Percentiles rank a stretch among this genome's conserved stretches.
phyloP scores from a whole-genome alignment of 2,329 filamentous ascomycete genomes.

The Remersonia thermophila region DNA sequence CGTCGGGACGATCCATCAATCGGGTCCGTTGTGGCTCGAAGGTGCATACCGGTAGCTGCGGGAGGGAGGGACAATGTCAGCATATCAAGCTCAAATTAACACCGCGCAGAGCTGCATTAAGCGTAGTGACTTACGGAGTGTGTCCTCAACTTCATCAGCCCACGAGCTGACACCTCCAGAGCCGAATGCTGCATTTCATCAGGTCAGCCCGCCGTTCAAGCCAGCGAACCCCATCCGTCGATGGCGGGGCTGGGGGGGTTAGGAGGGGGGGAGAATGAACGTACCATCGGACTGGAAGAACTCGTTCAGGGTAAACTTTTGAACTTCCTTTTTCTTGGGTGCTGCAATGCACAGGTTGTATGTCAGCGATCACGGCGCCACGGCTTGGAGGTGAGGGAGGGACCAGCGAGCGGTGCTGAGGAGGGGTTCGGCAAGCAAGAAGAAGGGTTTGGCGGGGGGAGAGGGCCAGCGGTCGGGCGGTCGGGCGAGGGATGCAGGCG shows the following conservation, averaged over 20 bases:
- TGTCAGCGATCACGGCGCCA: too few species aligned
- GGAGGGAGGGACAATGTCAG: background rate
- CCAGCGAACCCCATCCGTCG: too few species aligned
- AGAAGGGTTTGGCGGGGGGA: conserved; percentile 2
- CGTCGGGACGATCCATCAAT: too few species aligned
- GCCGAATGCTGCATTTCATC: conserved; percentile 16
- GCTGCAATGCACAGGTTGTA: conserved; percentile 38
- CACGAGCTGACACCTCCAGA: conserved; percentile 53
- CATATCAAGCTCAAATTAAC: too few species aligned
- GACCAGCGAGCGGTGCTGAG: background rate
- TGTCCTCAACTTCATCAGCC: conserved; percentile 97
- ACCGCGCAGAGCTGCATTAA: too few species aligned
- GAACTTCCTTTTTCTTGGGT: conserved; percentile 83
- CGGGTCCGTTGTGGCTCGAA: background rate
- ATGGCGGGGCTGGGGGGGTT: too few species aligned
- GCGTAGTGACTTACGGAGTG: conserved; percentile 65
- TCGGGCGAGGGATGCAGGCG: too few species aligned
- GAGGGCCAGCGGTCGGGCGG: conserved; percentile 28
- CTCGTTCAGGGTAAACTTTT: conserved; percentile 96
- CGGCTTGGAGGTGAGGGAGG: background rate
- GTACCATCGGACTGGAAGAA: too few species aligned
- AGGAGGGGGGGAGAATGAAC: too few species aligned
- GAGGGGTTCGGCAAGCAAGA: conserved; percentile 1
- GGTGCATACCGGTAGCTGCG: conserved; percentile 25
- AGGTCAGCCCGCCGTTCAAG: too few species aligned